phyloP scores from a whole-genome alignment of 345 rosid genomes.

The Populus tremula region DNA sequence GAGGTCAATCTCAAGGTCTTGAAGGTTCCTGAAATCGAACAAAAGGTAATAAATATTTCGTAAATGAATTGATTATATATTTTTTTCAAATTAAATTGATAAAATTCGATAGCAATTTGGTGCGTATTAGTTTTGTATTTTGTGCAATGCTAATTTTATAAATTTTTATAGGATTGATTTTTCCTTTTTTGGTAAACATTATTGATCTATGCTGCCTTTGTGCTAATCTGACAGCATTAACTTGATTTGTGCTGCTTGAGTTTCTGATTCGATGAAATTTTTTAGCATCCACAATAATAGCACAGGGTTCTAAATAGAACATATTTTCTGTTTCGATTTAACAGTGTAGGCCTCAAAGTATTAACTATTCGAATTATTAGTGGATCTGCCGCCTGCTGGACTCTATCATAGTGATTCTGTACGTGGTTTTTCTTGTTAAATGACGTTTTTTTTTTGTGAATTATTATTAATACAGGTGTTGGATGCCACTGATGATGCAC shows the following conservation, averaged over 20 bases:
- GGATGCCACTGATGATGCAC: constrained; percentile 97
- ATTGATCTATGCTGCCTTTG: neutral
- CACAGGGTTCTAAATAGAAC: too few species aligned
- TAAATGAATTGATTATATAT: too few species aligned
- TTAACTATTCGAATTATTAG: too few species aligned
- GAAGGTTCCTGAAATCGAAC: constrained; percentile 97
- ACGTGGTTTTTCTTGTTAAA: neutral
- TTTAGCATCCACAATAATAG: neutral
- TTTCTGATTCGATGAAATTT: neutral
- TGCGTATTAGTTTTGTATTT: neutral
- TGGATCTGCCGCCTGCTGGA: too few species aligned
- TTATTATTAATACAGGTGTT: constrained; percentile 54
- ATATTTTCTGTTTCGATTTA: too few species aligned
- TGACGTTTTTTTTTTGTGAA: neutral
- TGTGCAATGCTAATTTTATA: neutral
- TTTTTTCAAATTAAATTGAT: too few species aligned
- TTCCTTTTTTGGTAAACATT: neutral
- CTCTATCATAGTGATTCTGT: neutral
- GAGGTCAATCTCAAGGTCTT: constrained; percentile 97
- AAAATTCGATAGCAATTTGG: too few species aligned
- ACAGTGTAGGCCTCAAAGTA: too few species aligned
- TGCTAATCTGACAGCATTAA: neutral
- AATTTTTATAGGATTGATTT: neutral
- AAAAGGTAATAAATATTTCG: constrained; percentile 51
- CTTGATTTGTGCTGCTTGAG: neutral